Evolutionary conservation across 108 stramenopile species (phyloP).

Genomic region (Epipyxis sp.): DNA sequence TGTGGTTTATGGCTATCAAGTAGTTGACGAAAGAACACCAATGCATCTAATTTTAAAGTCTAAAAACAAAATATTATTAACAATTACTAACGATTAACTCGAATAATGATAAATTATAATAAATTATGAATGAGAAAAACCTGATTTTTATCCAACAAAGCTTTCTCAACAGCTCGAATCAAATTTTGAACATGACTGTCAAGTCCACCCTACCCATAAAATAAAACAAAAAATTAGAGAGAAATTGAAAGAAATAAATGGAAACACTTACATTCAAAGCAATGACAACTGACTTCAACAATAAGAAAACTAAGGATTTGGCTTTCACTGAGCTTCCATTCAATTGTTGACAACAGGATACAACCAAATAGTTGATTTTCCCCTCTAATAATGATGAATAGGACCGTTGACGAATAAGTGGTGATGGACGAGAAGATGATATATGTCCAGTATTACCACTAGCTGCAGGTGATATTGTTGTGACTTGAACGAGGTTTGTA

Average conservation of each 20-base stretch:
- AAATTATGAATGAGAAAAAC: no score
- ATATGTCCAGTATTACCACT: not conserved
- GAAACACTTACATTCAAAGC: not conserved
- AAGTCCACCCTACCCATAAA: not conserved
- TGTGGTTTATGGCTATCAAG: slow-evolving; percentile 64
- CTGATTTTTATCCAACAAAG: slow-evolving; percentile 58
- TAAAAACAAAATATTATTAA: not conserved
- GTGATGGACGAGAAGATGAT: not conserved
- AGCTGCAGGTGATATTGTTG: not conserved
- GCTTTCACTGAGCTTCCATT: not conserved
- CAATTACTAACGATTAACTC: no score
- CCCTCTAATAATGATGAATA: no score
- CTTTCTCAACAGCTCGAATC: slow-evolving; percentile 59
- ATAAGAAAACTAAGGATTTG: not conserved
- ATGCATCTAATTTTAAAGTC: slow-evolving; percentile 81
- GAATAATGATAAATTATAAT: no score
- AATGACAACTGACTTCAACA: not conserved
- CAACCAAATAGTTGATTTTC: no score
- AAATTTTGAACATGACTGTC: slow-evolving; percentile 16
- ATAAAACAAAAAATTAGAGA: not conserved
- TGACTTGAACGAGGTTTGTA: slow-evolving; percentile 64
- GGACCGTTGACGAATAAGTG: not conserved
- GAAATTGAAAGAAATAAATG: not conserved
- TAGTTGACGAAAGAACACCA: slow-evolving; percentile 70
- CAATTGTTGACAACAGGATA: no score